These are phyloP conservation scores for Colletotrichum cereale DNA, from an alignment of 2,329 filamentous ascomycete species.

Conservation along the genomic window DNA sequence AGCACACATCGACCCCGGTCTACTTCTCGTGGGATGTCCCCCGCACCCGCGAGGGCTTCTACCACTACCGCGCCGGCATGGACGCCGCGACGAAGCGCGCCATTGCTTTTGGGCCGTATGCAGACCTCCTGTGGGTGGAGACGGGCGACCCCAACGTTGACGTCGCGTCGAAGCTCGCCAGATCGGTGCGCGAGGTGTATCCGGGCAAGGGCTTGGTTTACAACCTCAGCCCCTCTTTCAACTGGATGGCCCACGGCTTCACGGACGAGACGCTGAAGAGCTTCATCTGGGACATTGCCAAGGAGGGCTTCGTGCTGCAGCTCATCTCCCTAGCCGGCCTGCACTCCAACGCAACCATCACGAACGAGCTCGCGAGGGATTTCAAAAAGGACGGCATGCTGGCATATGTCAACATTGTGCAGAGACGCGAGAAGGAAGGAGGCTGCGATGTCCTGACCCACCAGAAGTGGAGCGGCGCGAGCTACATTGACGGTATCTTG, in stretches of 20 bases:
- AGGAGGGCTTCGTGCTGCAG: constrained; percentile 83
- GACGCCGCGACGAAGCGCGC: constrained; percentile 91
- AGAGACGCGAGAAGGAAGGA: constrained; percentile 89
- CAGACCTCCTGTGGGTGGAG: constrained; percentile 97
- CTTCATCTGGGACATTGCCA: constrained; percentile 97
- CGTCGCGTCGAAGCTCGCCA: constrained; percentile 81
- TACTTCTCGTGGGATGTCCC: constrained; percentile 93
- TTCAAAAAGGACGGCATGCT: constrained; percentile 97
- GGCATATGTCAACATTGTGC: constrained; percentile 95
- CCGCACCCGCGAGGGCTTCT: constrained; percentile 92
- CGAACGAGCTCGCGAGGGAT: constrained; percentile 79
- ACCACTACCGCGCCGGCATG: constrained; percentile 90
- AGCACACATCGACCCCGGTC: constrained; percentile 75
- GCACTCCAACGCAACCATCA: constrained; percentile 74
- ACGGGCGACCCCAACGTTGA: constrained; percentile 88
- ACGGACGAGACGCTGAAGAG: constrained; percentile 83
- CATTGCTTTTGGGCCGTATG: constrained; percentile 90
- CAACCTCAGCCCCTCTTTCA: constrained; percentile 96
- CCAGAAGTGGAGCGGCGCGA: constrained; percentile 83
- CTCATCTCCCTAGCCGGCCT: constrained; percentile 75
- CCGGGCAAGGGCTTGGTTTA: constrained; percentile 94
- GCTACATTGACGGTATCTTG: constrained; percentile 88
- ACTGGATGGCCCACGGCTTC: constrained; percentile 98
- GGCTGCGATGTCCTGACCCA: constrained; percentile 94
- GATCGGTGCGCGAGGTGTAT: constrained; percentile 76